A percentile compares a stretch with the other conserved stretches of the same genome.
Evolutionary conservation across 1,284 basidiomycete genomes (phyloP).

Genomic region (Irpex sp.): DNA sequence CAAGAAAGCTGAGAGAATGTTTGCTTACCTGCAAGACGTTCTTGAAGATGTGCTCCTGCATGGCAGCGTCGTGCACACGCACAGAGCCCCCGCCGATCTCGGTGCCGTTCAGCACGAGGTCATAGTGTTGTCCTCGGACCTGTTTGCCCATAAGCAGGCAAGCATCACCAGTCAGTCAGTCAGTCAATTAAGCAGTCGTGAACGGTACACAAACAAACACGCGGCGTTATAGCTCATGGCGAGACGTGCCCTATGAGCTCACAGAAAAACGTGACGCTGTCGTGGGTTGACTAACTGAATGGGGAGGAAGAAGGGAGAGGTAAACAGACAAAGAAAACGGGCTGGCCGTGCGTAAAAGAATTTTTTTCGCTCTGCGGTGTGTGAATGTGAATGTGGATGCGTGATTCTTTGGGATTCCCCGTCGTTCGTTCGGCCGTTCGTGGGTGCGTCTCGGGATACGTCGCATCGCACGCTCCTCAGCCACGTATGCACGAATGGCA

Average conservation of each 20-base stretch:
- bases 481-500: not conserved
- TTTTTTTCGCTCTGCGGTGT: not conserved
- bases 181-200: no score
- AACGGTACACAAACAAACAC: no score
- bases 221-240: not conserved
- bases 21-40: constrained; percentile 70
- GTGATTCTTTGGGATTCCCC: not conserved
- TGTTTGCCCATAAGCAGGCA: constrained; percentile 23
- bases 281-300: not conserved
- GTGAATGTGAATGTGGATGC: not conserved
- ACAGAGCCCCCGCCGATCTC: constrained; percentile 95
- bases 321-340: not conserved
- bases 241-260: not conserved
- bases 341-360: not conserved
- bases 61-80: constrained; percentile 81
- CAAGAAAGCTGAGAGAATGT: no score
- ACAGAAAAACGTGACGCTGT: not conserved
- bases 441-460: not conserved
- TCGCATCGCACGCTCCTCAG: not conserved
- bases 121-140: constrained; percentile 95
- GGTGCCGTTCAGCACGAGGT: constrained; percentile 92
- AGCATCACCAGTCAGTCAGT: not conserved
- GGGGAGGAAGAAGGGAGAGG: not conserved
- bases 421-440: not conserved
- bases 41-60: constrained; percentile 84